These are phyloP conservation scores for Camelina hispida DNA, from an alignment of 345 rosid genomes.

Conservation along the genomic window DNA sequence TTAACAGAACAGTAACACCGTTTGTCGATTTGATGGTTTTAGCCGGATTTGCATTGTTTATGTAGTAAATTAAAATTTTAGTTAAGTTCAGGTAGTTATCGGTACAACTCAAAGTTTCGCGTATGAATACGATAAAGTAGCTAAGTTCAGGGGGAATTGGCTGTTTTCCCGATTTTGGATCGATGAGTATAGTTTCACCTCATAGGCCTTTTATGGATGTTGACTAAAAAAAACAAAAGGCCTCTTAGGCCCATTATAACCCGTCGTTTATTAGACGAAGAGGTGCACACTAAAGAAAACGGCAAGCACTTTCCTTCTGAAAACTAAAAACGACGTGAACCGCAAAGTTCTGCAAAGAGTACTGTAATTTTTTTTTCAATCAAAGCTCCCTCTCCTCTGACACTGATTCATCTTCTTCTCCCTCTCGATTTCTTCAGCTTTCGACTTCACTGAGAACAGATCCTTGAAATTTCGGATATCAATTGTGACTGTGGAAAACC, in stretches of 20 bases:
- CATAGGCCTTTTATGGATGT: background rate
- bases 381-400: background rate
- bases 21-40: too few species aligned
- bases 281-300: background rate
- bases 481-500: background rate
- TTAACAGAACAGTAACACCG: too few species aligned
- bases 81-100: too few species aligned
- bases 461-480: background rate
- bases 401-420: constrained; percentile 21
- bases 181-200: background rate
- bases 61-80: too few species aligned
- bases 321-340: constrained; percentile 13
- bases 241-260: constrained; percentile 17
- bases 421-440: constrained; percentile 16
- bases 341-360: background rate
- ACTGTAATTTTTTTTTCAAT: background rate
- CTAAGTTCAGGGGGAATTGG: too few species aligned
- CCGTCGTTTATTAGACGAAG: background rate
- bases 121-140: too few species aligned
- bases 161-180: too few species aligned
- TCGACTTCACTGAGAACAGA: background rate
- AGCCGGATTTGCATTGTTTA: too few species aligned
- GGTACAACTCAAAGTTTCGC: too few species aligned
- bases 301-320: background rate
- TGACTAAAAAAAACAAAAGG: background rate